These are phyloP conservation scores for Nissolia schottii DNA, from an alignment of 306 rosid species.

Conservation along the genomic window DNA sequence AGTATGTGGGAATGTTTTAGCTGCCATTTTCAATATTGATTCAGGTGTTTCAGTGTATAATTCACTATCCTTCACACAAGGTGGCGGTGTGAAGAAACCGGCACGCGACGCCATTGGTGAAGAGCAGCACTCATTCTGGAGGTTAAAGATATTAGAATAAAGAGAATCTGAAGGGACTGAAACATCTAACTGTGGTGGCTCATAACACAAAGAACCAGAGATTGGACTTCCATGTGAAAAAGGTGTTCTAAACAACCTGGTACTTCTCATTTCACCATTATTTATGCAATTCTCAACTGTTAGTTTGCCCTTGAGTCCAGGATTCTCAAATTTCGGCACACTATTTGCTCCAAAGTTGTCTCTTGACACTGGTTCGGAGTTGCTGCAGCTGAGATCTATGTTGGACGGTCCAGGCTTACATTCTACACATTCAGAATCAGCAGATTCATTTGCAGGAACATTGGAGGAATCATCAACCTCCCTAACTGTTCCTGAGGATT, in stretches of 20 bases:
- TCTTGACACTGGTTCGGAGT: slow-evolving; percentile 42
- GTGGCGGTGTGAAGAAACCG: slow-evolving; percentile 83
- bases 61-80: slow-evolving; percentile 53
- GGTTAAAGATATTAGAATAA: slow-evolving; percentile 29
- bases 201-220: slow-evolving; percentile 68
- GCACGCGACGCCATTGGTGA: slow-evolving; percentile 47
- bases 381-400: slow-evolving; percentile 45
- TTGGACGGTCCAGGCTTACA: slow-evolving; percentile 41
- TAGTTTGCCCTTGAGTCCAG: slow-evolving; percentile 27
- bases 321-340: slow-evolving; percentile 23
- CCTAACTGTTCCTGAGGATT: slow-evolving; percentile 43
- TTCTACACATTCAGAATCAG: slow-evolving; percentile 62
- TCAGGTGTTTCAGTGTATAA: slow-evolving; percentile 64
- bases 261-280: slow-evolving; percentile 37
- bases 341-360: slow-evolving; percentile 33
- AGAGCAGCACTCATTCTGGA: slow-evolving; percentile 46
- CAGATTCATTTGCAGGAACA: slow-evolving; percentile 51
- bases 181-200: slow-evolving; percentile 55
- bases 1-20: slow-evolving; percentile 77
- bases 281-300: slow-evolving; percentile 34
- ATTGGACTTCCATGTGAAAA: slow-evolving; percentile 41
- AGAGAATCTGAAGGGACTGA: slow-evolving; percentile 54
- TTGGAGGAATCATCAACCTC: slow-evolving; percentile 54
- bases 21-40: slow-evolving; percentile 81
- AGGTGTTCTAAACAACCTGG: slow-evolving; percentile 40